Conservation (phyloP, 2,329 filamentous ascomycete genomes). For the Neurospora sp. region DNA sequence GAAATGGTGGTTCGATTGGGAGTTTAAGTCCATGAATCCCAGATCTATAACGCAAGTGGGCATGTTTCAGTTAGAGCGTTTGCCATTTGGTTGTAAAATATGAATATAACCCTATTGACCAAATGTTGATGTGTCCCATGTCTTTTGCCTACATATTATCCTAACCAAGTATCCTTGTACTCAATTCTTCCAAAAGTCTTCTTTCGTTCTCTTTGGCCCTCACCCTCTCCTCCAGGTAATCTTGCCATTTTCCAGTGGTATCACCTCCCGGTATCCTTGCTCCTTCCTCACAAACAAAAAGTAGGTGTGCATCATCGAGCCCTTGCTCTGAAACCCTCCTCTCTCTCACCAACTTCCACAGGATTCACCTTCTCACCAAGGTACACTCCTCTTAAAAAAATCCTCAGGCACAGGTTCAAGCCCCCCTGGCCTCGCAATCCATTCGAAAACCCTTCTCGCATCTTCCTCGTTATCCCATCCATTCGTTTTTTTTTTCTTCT, state of each 20-base stretch:
- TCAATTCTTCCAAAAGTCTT: too few relatives aligned
- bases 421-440: not conserved
- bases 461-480: not conserved
- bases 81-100: not conserved
- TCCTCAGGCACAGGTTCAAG: not conserved
- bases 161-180: not conserved
- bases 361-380: not conserved
- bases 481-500: not conserved
- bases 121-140: not conserved
- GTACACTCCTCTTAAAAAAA: not conserved
- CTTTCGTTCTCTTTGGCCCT: too few relatives aligned
- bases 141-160: not conserved
- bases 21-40: not conserved
- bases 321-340: not conserved
- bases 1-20: not conserved
- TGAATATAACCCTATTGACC: not conserved
- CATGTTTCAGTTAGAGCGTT: not conserved
- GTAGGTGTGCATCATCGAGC: too few relatives aligned
- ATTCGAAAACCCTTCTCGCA: not conserved
- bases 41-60: not conserved
- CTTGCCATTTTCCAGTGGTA: too few relatives aligned
- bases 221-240: too few relatives aligned
- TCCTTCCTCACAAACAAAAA: not conserved
- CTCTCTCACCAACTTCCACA: not conserved
- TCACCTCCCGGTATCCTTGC: not conserved